phyloP scores from a whole-genome alignment of 2,329 filamentous ascomycete genomes.

The Ophiostoma ips region DNA sequence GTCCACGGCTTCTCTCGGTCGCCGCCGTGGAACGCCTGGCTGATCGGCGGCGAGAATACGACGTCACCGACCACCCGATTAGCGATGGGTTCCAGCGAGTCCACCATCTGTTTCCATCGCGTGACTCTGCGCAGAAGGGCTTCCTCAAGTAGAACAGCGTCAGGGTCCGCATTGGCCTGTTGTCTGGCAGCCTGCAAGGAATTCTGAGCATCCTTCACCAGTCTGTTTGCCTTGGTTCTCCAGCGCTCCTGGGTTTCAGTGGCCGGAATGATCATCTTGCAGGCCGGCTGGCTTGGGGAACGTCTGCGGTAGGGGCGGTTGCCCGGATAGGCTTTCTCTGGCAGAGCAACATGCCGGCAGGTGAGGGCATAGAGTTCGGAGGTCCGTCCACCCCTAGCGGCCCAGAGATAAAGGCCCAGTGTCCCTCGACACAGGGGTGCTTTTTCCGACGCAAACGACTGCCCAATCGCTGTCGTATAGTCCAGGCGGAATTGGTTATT shows the following conservation, averaged over 20 bases:
- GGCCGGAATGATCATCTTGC: no score
- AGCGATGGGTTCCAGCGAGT: background rate
- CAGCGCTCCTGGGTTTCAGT: no score
- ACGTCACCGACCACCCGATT: constrained; percentile 1
- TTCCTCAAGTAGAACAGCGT: no score
- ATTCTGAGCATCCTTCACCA: no score
- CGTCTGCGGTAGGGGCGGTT: background rate
- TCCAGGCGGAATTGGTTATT: background rate
- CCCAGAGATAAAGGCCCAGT: constrained; percentile 2
- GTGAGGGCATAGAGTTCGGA: background rate
- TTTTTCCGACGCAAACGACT: background rate
- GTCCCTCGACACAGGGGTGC: background rate
- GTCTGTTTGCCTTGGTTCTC: no score
- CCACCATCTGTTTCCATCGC: background rate
- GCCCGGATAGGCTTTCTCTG: background rate
- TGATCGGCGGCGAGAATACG: constrained; percentile 1
- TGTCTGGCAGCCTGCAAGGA: no score
- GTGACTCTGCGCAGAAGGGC: no score
- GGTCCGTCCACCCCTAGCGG: background rate
- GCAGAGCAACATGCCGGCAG: constrained; percentile 2
- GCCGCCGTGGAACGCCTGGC: background rate
- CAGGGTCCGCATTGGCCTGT: no score
- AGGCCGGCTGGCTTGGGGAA: no score
- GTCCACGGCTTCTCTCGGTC: background rate
- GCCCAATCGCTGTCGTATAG: constrained; percentile 1